A percentile compares a stretch with the other conserved stretches of the same genome.
Evolutionary conservation across 768 basidiomycete species (phyloP).

Genomic region (Austroboletus eburneus): DNA sequence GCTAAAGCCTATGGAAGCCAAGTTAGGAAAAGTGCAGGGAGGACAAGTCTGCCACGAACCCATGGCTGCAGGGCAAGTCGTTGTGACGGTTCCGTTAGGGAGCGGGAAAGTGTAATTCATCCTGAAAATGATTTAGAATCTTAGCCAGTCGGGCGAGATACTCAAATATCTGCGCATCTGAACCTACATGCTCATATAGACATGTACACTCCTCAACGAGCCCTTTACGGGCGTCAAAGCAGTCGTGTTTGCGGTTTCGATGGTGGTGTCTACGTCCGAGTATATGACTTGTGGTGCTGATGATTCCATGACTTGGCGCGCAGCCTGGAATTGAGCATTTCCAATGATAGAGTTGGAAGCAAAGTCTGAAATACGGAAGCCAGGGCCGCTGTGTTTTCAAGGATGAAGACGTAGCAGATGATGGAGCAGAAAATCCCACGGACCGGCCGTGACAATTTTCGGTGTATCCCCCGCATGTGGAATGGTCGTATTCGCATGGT

Average conservation of each 20-base stretch:
- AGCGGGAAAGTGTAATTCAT: constrained; percentile 59
- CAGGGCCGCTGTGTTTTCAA: constrained; percentile 53
- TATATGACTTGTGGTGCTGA: constrained; percentile 10
- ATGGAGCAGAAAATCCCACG: constrained; percentile 7
- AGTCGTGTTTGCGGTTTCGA: constrained; percentile 17
- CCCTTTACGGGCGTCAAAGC: constrained; percentile 48
- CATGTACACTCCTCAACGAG: constrained; percentile 64
- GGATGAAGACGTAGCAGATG: neutral
- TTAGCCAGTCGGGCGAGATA: no score
- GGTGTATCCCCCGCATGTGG: constrained; percentile 69
- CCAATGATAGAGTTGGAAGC: constrained; percentile 74
- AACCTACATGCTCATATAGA: constrained; percentile 63
- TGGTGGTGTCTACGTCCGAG: constrained; percentile 14
- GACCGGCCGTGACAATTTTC: constrained; percentile 71
- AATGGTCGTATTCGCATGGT: constrained; percentile 64
- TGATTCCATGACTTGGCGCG: constrained; percentile 56
- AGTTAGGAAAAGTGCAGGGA: neutral
- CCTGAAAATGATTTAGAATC: constrained; percentile 34
- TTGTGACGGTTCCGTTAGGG: constrained; percentile 60
- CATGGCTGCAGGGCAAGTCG: constrained; percentile 76
- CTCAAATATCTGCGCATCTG: no score
- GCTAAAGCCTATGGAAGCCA: constrained; percentile 47
- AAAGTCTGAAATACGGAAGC: constrained; percentile 71
- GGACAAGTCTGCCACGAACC: constrained; percentile 39
- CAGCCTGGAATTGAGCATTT: constrained; percentile 63